Percentiles rank a stretch among this genome's conserved stretches.
Conservation (phyloP, 208 protist genomes). For the Leishmania lainsoni region DNA sequence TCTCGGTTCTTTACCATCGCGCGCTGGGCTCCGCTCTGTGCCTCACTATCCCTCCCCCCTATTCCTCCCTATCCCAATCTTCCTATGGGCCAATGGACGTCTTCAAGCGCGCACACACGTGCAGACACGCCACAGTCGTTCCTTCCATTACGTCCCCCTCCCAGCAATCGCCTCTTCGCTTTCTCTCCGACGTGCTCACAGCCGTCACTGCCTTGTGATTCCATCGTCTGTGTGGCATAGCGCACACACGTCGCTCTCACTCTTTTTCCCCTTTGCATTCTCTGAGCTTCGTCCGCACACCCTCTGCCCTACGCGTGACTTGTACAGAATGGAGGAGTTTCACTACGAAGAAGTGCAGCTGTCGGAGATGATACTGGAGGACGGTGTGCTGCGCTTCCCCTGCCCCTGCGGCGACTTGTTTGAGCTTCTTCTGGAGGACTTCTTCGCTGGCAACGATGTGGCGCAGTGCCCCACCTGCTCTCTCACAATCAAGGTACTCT, state of each 20-base stretch:
- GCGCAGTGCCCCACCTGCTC: slow-evolving; percentile 91
- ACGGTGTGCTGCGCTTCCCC: slow-evolving; percentile 75
- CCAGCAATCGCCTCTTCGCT: not conserved
- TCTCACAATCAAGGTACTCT: slow-evolving; percentile 84
- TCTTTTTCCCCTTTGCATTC: not conserved
- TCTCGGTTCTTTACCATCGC: not conserved
- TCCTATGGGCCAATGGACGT: not conserved
- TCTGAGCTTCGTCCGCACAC: not conserved
- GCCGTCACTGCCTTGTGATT: not conserved
- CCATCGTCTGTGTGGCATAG: not conserved
- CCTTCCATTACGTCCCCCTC: not conserved
- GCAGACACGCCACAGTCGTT: not conserved
- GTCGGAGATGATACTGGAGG: slow-evolving; percentile 81
- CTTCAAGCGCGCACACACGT: not conserved
- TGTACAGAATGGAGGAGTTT: slow-evolving; percentile 60
- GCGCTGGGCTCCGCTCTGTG: not conserved
- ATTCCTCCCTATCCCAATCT: not conserved
- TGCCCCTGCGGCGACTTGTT: slow-evolving; percentile 94
- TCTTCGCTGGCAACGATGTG: slow-evolving; percentile 68
- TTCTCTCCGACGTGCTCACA: not conserved
- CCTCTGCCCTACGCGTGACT: not conserved
- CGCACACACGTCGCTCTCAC: not conserved
- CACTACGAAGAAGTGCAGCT: slow-evolving; percentile 92
- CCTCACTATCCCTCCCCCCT: not conserved
- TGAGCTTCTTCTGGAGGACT: slow-evolving; percentile 78